These are phyloP conservation scores for Alloascoidea hylecoeti DNA, from an alignment of 805 yeast species.

Conservation along the genomic window DNA sequence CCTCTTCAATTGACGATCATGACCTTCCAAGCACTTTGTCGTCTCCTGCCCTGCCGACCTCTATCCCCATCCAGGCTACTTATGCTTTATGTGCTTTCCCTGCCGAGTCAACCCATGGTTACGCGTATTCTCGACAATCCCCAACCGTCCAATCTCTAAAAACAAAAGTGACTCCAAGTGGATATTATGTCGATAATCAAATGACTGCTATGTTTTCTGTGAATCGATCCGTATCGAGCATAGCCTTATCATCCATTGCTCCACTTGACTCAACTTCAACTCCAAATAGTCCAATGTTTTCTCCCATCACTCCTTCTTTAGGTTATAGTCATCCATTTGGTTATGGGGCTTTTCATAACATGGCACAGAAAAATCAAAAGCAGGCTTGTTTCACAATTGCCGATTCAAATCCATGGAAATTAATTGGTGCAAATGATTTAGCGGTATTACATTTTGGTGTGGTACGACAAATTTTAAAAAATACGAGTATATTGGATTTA, in stretches of 20 bases:
- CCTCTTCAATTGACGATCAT: no score
- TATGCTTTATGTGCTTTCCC: no score
- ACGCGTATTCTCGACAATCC: not conserved
- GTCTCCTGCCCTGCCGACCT: no score
- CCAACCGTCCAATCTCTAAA: no score
- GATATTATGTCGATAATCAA: no score
- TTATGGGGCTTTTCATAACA: conserved; percentile 1
- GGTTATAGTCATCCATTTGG: conserved; percentile 1
- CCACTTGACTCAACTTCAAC: no score
- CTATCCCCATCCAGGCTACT: no score
- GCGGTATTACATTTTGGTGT: not conserved
- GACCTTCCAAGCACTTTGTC: no score
- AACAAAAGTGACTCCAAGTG: no score
- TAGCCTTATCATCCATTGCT: conserved; percentile 1
- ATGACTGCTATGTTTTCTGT: not conserved
- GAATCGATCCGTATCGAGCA: not conserved
- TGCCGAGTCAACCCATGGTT: conserved; percentile 1
- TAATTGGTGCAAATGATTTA: not conserved
- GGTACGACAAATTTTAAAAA: not conserved
- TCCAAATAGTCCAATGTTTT: no score
- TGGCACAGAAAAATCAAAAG: not conserved
- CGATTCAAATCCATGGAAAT: not conserved
- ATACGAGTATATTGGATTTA: not conserved
- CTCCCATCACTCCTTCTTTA: no score
- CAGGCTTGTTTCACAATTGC: not conserved